Evolutionary conservation across 495 filamentous ascomycete species (phyloP).

Genomic region (Podospora comata): DNA sequence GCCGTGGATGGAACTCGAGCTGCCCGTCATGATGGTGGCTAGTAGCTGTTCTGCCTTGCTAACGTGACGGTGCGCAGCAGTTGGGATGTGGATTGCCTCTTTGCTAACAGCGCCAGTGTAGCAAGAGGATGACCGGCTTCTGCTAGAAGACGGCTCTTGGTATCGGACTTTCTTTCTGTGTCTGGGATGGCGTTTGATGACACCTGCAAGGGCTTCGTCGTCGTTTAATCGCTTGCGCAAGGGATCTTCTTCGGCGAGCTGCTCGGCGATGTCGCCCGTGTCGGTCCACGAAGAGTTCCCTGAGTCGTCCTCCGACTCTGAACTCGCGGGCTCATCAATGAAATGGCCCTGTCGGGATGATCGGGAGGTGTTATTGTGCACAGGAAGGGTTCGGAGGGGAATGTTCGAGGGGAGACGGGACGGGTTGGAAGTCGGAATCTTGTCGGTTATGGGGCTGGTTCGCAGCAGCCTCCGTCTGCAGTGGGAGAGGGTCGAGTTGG

Average conservation of each 20-base stretch:
- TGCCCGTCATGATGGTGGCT: constrained; percentile 80
- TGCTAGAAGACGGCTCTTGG: constrained; percentile 31
- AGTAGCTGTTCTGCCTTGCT: constrained; percentile 64
- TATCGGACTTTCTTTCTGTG: constrained; percentile 46
- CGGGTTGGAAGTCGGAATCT: constrained; percentile 53
- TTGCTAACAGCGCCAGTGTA: constrained; percentile 57
- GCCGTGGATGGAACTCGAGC: constrained; percentile 73
- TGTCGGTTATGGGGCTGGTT: constrained; percentile 54
- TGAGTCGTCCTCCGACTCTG: constrained; percentile 32
- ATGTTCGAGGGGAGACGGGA: constrained; percentile 59
- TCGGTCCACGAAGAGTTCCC: constrained; percentile 79
- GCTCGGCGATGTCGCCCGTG: constrained; percentile 89
- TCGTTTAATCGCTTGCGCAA: constrained; percentile 62
- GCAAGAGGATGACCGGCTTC: constrained; percentile 24
- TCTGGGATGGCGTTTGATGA: constrained; percentile 41
- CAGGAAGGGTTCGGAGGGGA: constrained; percentile 56
- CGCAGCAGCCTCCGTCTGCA: constrained; percentile 58
- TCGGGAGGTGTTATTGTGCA: constrained; percentile 28
- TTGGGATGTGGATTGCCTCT: constrained; percentile 80
- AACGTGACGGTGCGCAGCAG: constrained; percentile 58
- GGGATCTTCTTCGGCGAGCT: constrained; percentile 79
- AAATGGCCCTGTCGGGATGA: constrained; percentile 36
- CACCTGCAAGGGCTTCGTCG: constrained; percentile 52
- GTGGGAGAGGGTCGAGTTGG: neutral
- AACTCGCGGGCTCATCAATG: constrained; percentile 31